These are phyloP conservation scores for Jacaranda copaia DNA, from an alignment of 257 asterid species.

Conservation along the genomic window DNA sequence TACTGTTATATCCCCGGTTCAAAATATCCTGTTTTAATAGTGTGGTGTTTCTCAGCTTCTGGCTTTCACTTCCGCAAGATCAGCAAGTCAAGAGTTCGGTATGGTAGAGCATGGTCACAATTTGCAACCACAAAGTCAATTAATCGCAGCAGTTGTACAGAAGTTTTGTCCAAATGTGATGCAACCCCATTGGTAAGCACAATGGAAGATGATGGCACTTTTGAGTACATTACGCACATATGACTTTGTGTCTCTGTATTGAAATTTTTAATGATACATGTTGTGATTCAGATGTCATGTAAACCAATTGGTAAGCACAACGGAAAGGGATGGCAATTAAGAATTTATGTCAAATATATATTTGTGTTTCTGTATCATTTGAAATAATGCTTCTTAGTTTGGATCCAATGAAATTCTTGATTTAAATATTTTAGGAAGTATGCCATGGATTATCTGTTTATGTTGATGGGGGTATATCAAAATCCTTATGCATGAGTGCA, in stretches of 20 bases:
- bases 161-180: slow-evolving; percentile 58
- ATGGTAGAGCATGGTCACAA: slow-evolving; percentile 73
- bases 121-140: slow-evolving; percentile 64
- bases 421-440: too few relatives aligned
- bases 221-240: too few relatives aligned
- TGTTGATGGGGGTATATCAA: background rate
- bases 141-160: slow-evolving; percentile 60
- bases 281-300: background rate
- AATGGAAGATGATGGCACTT: background rate
- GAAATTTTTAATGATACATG: too few relatives aligned
- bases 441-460: background rate
- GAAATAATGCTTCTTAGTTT: background rate
- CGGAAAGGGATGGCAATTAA: too few relatives aligned
- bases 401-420: background rate
- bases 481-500: background rate
- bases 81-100: slow-evolving; percentile 70
- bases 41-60: slow-evolving; percentile 59
- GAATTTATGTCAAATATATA: background rate
- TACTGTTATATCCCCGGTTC: background rate
- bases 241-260: too few relatives aligned
- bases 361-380: background rate
- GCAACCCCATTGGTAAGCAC: slow-evolving; percentile 61
- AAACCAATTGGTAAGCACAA: background rate
- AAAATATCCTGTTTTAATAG: background rate
- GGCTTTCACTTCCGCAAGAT: slow-evolving; percentile 72